Percentiles rank a stretch among this genome's conserved stretches.
Evolutionary conservation across 1,139 yeast genomes (phyloP).

Genomic region (Suzukiozyma palmioleophila): DNA sequence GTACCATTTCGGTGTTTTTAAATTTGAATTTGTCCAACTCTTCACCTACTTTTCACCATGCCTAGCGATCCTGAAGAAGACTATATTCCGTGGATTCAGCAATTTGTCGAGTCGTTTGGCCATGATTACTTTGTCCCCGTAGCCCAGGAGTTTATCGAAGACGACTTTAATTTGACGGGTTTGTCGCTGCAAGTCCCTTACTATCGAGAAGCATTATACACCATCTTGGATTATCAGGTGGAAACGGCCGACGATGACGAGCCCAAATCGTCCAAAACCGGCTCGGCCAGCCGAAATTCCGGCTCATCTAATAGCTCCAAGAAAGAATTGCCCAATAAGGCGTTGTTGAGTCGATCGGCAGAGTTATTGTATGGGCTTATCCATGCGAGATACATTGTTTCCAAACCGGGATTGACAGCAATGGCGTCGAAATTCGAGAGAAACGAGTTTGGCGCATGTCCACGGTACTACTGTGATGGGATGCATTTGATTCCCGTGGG

Average conservation of each 20-base stretch:
- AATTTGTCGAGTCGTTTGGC: conserved; percentile 82
- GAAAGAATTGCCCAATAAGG: conserved; percentile 58
- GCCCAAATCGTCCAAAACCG: conserved; percentile 10
- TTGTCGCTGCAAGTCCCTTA: conserved; percentile 81
- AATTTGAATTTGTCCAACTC: neutral
- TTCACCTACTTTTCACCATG: conserved; percentile 17
- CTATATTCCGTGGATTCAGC: conserved; percentile 83
- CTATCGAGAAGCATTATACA: conserved; percentile 86
- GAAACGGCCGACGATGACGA: conserved; percentile 61
- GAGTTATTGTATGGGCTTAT: conserved; percentile 89
- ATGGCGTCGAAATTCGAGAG: conserved; percentile 96
- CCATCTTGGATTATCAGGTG: conserved; percentile 73
- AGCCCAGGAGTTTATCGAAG: conserved; percentile 89
- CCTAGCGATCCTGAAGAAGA: conserved; percentile 52
- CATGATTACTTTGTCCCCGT: conserved; percentile 94
- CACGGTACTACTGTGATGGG: conserved; percentile 87
- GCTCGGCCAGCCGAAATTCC: conserved; percentile 11
- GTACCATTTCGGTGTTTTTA: neutral
- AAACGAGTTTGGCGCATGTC: conserved; percentile 88
- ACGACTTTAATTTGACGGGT: conserved; percentile 93
- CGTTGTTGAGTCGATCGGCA: conserved; percentile 82
- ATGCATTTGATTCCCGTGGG: conserved; percentile 93
- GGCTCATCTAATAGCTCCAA: conserved; percentile 2
- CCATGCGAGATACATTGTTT: conserved; percentile 86
- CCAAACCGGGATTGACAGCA: conserved; percentile 84